A percentile compares a stretch with the other conserved stretches of the same genome.
phyloP scores from a whole-genome alignment of 352 stramenopile genomes.

The Thraustotheca clavata region DNA sequence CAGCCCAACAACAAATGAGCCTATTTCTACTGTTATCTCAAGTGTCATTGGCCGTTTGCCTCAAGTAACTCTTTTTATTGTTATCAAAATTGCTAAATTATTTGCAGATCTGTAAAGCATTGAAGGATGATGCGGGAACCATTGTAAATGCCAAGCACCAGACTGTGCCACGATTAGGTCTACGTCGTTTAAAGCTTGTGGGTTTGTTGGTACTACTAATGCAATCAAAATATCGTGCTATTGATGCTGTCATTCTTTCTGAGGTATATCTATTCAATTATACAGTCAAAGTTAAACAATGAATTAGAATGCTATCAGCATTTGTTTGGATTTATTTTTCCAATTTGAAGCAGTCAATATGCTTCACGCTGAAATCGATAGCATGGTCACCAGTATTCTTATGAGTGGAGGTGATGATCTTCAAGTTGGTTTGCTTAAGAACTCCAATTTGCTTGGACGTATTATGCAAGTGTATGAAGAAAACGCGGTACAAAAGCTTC shows the following conservation, averaged over 20 bases:
- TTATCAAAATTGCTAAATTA: background rate
- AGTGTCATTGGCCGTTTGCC: slow-evolving; percentile 48
- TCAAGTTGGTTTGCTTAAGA: slow-evolving; percentile 64
- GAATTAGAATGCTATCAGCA: slow-evolving; percentile 46
- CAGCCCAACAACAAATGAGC: slow-evolving; percentile 41
- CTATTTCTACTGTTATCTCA: slow-evolving; percentile 40
- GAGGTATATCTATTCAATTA: slow-evolving; percentile 24
- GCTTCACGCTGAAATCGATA: slow-evolving; percentile 79
- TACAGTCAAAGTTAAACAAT: background rate
- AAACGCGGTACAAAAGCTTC: slow-evolving; percentile 38
- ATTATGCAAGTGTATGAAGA: slow-evolving; percentile 72
- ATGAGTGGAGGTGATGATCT: slow-evolving; percentile 69
- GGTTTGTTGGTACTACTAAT: slow-evolving; percentile 67
- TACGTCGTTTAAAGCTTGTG: slow-evolving; percentile 76
- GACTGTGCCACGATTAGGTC: slow-evolving; percentile 54
- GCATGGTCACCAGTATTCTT: slow-evolving; percentile 76
- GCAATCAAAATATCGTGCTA: slow-evolving; percentile 76
- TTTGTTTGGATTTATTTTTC: slow-evolving; percentile 80
- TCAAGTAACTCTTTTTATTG: too few species aligned
- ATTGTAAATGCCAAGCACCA: slow-evolving; percentile 69
- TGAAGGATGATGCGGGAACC: slow-evolving; percentile 45
- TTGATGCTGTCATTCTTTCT: slow-evolving; percentile 55
- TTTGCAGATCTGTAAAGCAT: slow-evolving; percentile 33
- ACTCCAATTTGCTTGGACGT: slow-evolving; percentile 52
- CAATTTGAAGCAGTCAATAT: slow-evolving; percentile 84